phyloP scores from a whole-genome alignment of 2,329 filamentous ascomycete genomes.

The Dryadomyces sulphureus region DNA sequence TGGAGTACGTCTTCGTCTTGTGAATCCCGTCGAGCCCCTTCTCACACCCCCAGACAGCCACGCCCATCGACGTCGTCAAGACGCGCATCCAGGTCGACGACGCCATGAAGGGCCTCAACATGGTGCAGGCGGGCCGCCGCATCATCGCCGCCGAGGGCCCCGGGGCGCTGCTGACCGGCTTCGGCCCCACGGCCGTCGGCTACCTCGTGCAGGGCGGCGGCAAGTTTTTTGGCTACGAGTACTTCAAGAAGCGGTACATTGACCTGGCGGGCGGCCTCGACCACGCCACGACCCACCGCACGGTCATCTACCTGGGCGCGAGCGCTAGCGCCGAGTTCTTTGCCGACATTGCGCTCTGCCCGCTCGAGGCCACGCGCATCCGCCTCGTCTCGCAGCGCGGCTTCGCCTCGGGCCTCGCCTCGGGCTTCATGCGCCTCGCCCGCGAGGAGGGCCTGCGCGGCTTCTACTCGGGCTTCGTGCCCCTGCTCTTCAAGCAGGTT shows the following conservation, averaged over 20 bases:
- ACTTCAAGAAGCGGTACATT: slow-evolving; percentile 85
- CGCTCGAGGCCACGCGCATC: slow-evolving; percentile 68
- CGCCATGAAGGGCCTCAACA: slow-evolving; percentile 67
- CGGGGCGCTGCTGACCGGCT: slow-evolving; percentile 65
- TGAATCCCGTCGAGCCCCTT: neutral
- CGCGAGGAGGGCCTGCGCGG: slow-evolving; percentile 63
- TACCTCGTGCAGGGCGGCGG: slow-evolving; percentile 83
- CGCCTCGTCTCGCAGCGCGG: slow-evolving; percentile 71
- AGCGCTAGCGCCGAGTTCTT: slow-evolving; percentile 57
- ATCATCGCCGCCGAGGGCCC: slow-evolving; percentile 70
- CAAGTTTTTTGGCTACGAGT: slow-evolving; percentile 88
- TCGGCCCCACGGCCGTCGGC: slow-evolving; percentile 72
- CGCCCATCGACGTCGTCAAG: slow-evolving; percentile 60
- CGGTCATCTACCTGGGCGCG: slow-evolving; percentile 56
- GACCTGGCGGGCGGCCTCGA: slow-evolving; percentile 43
- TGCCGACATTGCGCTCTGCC: slow-evolving; percentile 72
- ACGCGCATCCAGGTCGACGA: slow-evolving; percentile 86
- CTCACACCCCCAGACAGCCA: slow-evolving; percentile 25
- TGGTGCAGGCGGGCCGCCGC: slow-evolving; percentile 64
- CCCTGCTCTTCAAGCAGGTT: slow-evolving; percentile 76
- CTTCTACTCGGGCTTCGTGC: slow-evolving; percentile 85
- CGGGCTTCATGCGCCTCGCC: slow-evolving; percentile 61
- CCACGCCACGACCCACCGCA: slow-evolving; percentile 27
- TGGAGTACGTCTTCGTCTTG: slow-evolving; percentile 22
- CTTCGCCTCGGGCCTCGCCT: slow-evolving; percentile 57